Evolutionary conservation across 805 yeast genomes (phyloP).

Genomic region (Metschnikowia lunata): DNA sequence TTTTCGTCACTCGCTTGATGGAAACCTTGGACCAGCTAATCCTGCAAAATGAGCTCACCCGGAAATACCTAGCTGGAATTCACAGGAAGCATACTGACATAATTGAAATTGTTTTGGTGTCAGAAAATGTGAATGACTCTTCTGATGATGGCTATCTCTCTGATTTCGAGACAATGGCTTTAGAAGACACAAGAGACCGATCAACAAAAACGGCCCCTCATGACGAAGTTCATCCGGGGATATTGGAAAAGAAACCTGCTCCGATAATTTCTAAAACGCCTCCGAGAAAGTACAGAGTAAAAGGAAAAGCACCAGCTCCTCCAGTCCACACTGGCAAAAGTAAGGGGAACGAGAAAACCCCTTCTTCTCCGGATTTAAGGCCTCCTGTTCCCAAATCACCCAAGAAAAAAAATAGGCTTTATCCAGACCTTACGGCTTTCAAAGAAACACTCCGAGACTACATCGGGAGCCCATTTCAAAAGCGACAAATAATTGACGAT

Average conservation of each 20-base stretch:
- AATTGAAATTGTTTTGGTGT: not conserved
- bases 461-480: not conserved
- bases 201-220: too few species aligned
- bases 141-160: not conserved
- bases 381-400: not conserved
- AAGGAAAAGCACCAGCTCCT: too few species aligned
- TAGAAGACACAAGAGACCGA: too few species aligned
- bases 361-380: not conserved
- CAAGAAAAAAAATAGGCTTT: not conserved
- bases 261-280: too few species aligned
- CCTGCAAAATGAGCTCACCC: not conserved
- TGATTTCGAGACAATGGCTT: too few species aligned
- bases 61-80: not conserved
- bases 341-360: too few species aligned
- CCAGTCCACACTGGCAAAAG: too few species aligned
- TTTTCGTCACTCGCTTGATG: not conserved
- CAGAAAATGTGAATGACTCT: not conserved
- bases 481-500: not conserved
- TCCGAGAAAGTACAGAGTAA: too few species aligned
- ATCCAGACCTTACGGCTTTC: not conserved
- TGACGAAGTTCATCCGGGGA: too few species aligned
- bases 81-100: not conserved
- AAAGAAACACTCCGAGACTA: not conserved
- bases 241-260: too few species aligned
- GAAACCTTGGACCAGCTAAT: not conserved